These are phyloP conservation scores for Antarctomyces pellizariae DNA, from an alignment of 495 filamentous ascomycete species.

Conservation along the genomic window DNA sequence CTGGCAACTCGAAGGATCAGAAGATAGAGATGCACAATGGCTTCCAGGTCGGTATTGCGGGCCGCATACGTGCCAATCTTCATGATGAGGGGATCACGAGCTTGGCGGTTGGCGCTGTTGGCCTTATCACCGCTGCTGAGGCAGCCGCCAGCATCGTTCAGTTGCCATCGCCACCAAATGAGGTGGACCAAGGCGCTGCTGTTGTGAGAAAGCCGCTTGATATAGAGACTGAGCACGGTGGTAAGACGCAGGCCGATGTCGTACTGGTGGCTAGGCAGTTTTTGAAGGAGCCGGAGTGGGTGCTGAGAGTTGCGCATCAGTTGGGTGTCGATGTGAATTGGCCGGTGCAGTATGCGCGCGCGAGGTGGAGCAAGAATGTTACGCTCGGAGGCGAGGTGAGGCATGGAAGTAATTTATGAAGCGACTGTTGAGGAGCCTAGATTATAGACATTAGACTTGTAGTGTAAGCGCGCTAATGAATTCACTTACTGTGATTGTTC, in stretches of 20 bases:
- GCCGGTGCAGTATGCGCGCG: constrained; percentile 35
- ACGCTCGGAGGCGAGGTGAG: no score
- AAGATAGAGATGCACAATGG: constrained; percentile 27
- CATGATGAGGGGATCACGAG: constrained; percentile 25
- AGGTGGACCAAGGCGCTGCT: constrained; percentile 10
- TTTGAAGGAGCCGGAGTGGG: constrained; percentile 43
- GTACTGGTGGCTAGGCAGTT: constrained; percentile 42
- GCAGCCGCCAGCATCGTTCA: constrained; percentile 33
- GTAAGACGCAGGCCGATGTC: constrained; percentile 30
- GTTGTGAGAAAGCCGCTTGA: constrained; percentile 14
- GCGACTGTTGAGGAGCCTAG: neutral
- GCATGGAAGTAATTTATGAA: neutral
- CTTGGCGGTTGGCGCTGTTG: constrained; percentile 48
- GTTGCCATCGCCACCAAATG: constrained; percentile 6
- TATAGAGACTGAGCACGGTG: constrained; percentile 20
- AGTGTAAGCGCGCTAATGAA: no score
- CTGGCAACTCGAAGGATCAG: constrained; percentile 37
- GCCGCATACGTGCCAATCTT: constrained; percentile 30
- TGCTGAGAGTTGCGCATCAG: constrained; percentile 31
- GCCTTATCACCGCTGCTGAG: constrained; percentile 39
- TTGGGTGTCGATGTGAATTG: constrained; percentile 31
- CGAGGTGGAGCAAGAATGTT: no score
- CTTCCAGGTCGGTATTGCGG: constrained; percentile 44
- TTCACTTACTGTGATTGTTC: no score
- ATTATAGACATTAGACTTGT: neutral